These are phyloP conservation scores for Camelina neglecta DNA, from an alignment of 345 rosid genomes.

Conservation along the genomic window DNA sequence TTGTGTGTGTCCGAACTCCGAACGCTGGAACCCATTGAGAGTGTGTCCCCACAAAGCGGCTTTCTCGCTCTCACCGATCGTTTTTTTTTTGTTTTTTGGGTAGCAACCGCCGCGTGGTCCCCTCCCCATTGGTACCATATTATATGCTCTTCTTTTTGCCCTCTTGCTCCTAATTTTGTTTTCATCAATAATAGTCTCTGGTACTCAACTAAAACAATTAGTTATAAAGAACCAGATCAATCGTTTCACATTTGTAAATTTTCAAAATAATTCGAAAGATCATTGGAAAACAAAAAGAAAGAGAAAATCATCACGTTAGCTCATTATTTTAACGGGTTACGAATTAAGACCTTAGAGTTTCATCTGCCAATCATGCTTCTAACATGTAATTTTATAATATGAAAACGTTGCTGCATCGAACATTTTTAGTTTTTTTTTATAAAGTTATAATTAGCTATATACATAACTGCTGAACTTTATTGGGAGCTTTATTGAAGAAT, in stretches of 20 bases:
- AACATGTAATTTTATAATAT: constrained; percentile 16
- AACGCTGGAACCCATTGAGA: constrained; percentile 43
- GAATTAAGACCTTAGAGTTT: constrained; percentile 1
- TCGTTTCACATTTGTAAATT: not conserved
- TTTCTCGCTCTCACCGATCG: constrained; percentile 41
- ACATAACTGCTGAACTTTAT: constrained; percentile 4
- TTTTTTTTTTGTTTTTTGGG: constrained; percentile 26
- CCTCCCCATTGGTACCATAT: constrained; percentile 24
- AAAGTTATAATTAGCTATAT: too few species aligned
- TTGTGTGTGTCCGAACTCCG: constrained; percentile 33
- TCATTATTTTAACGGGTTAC: constrained; percentile 18
- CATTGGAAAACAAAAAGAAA: not conserved
- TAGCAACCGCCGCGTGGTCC: constrained; percentile 45
- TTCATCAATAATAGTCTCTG: not conserved
- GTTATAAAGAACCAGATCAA: not conserved
- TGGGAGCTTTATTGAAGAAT: too few species aligned
- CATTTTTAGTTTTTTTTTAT: not conserved
- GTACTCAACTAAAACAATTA: not conserved
- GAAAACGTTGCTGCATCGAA: constrained; percentile 26
- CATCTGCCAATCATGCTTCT: constrained; percentile 34
- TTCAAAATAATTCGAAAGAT: not conserved
- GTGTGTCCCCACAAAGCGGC: constrained; percentile 36
- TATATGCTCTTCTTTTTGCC: not conserved
- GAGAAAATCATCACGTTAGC: constrained; percentile 5
- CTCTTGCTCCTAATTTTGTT: constrained; percentile 26